Evolutionary conservation across 108 stramenopile species (phyloP).

Genomic region (Chaetoceros muelleri): DNA sequence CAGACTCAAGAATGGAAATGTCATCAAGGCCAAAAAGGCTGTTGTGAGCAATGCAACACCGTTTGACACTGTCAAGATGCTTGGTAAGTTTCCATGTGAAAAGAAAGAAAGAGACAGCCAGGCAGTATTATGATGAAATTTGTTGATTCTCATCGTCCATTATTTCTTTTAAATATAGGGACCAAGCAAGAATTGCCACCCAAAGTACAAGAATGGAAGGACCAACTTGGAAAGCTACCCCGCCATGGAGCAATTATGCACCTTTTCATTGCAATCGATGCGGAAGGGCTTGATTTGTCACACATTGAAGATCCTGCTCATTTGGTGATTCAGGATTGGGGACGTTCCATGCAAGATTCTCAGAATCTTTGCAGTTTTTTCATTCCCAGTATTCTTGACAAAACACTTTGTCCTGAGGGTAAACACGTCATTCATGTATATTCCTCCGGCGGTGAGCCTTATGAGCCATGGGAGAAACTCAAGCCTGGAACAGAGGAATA

Average conservation of each 20-base stretch:
- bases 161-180: conserved; percentile 1
- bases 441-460: conserved; percentile 89
- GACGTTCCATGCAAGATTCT: conserved; percentile 81
- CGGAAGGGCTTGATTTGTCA: conserved; percentile 64
- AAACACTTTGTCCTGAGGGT: conserved; percentile 81
- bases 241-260: conserved; percentile 86
- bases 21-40: conserved; percentile 81
- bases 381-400: conserved; percentile 84
- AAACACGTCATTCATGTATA: conserved; percentile 94
- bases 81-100: conserved; percentile 30
- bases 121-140: too few species aligned
- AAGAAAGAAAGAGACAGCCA: conserved; percentile 18
- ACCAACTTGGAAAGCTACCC: conserved; percentile 64
- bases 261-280: conserved; percentile 80
- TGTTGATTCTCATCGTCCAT: too few species aligned
- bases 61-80: conserved; percentile 86
- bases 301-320: conserved; percentile 86
- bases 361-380: conserved; percentile 87
- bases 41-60: conserved; percentile 91
- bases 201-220: conserved; percentile 58
- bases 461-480: conserved; percentile 93
- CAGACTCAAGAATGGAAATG: conserved; percentile 77
- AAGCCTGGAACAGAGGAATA: conserved; percentile 72
- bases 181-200: conserved; percentile 33
- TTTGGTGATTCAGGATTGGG: conserved; percentile 86